Evolutionary conservation across 176 grass and related monocot genomes (phyloP).

Genomic region (Juncus effusus): DNA sequence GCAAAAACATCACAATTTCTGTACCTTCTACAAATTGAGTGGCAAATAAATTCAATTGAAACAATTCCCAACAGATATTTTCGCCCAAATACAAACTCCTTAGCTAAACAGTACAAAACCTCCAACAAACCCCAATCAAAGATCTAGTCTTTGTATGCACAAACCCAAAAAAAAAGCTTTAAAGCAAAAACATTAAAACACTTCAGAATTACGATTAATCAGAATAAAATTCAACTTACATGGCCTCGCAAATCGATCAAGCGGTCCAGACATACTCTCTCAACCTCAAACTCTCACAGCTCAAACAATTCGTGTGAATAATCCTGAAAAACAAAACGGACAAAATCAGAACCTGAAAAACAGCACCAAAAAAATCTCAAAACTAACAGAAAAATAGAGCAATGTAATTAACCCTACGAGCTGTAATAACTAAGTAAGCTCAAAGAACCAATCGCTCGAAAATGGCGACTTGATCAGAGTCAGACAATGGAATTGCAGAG

Average conservation of each 20-base stretch:
- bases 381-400: conserved; percentile 13
- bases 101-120: too few species aligned
- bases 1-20: too few species aligned
- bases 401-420: not conserved
- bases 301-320: not conserved
- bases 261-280: conserved; percentile 29
- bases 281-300: conserved; percentile 8
- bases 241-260: conserved; percentile 37
- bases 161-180: too few species aligned
- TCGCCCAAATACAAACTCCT: too few species aligned
- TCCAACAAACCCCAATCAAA: too few species aligned
- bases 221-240: conserved; percentile 17
- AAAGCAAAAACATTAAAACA: conserved; percentile 3
- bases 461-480: conserved; percentile 1
- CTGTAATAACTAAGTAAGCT: too few species aligned
- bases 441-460: not conserved
- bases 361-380: not conserved
- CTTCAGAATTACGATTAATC: not conserved
- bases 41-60: too few species aligned
- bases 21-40: too few species aligned
- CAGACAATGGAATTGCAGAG: not conserved
- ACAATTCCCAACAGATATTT: too few species aligned
- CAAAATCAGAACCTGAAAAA: not conserved
- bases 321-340: not conserved
- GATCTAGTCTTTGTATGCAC: too few species aligned